A percentile compares a stretch with the other conserved stretches of the same genome.
These are phyloP conservation scores for Aspergillus texensis DNA, from an alignment of 2,329 filamentous ascomycete species.

Conservation along the genomic window DNA sequence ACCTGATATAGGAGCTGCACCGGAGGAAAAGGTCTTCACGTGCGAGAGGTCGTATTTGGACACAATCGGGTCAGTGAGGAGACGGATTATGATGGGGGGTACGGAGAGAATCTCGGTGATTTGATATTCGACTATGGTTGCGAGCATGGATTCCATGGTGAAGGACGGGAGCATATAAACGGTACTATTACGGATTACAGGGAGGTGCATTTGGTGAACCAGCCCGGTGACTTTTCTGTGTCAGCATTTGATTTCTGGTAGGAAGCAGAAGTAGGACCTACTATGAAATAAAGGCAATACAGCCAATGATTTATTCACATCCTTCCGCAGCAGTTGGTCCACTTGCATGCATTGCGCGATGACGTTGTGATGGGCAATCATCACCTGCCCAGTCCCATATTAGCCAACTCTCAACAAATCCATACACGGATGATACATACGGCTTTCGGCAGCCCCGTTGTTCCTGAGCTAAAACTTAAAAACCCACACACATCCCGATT, in stretches of 20 bases:
- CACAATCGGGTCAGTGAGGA: conserved; percentile 54
- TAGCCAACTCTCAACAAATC: neutral
- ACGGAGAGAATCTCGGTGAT: conserved; percentile 61
- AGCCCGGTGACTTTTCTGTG: neutral
- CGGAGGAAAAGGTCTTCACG: conserved; percentile 60
- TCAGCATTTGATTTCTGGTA: neutral
- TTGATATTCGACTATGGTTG: conserved; percentile 55
- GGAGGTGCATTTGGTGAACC: neutral
- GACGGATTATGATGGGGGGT: conserved; percentile 62
- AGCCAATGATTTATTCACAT: neutral
- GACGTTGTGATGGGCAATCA: conserved; percentile 61
- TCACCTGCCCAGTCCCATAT: conserved; percentile 15
- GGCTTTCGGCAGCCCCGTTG: conserved; percentile 64
- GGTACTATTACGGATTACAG: conserved; percentile 48
- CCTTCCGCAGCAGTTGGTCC: conserved; percentile 31
- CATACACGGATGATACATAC: conserved; percentile 28
- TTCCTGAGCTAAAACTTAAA: conserved; percentile 44
- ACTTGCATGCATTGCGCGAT: conserved; percentile 63
- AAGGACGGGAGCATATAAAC: conserved; percentile 67
- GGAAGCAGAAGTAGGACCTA: conserved; percentile 50
- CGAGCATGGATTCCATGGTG: conserved; percentile 62
- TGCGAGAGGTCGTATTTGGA: conserved; percentile 58
- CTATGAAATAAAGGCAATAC: neutral
- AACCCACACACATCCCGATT: neutral
- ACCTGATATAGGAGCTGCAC: conserved; percentile 60